Percentiles rank a stretch among this genome's conserved stretches.
phyloP scores from a whole-genome alignment of 495 filamentous ascomycete genomes.

The Lophiostoma macrostomum region DNA sequence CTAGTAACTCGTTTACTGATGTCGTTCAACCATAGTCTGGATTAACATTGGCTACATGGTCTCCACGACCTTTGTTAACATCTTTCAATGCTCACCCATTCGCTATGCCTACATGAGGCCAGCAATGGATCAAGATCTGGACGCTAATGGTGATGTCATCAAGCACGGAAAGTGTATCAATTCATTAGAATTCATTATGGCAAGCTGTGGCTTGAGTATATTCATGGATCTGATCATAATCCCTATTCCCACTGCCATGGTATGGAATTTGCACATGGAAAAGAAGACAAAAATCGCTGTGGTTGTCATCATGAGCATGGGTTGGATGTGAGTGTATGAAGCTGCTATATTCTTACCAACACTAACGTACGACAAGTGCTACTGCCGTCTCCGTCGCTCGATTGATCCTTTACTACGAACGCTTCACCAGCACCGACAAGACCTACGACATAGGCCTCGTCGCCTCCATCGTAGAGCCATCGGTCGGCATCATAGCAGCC shows the following conservation, averaged over 20 bases:
- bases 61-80: constrained; percentile 53
- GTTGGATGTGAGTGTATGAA: constrained; percentile 31
- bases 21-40: constrained; percentile 28
- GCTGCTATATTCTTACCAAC: background rate
- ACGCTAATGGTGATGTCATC: constrained; percentile 40
- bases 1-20: background rate
- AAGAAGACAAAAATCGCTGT: constrained; percentile 47
- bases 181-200: constrained; percentile 45
- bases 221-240: constrained; percentile 50
- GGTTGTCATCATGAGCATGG: constrained; percentile 42
- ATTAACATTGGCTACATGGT: constrained; percentile 54
- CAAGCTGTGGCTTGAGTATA: constrained; percentile 46
- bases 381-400: constrained; percentile 28
- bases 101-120: constrained; percentile 33
- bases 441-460: constrained; percentile 26
- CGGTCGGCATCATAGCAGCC: constrained; percentile 32
- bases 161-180: constrained; percentile 45
- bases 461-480: constrained; percentile 31
- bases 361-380: constrained; percentile 15
- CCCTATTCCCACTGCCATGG: constrained; percentile 49
- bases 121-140: constrained; percentile 27
- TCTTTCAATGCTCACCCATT: constrained; percentile 57
- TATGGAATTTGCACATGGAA: constrained; percentile 47
- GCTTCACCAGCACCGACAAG: constrained; percentile 26
- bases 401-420: constrained; percentile 35